phyloP scores from a whole-genome alignment of 768 basidiomycete genomes.

The Gymnopilus junonius region DNA sequence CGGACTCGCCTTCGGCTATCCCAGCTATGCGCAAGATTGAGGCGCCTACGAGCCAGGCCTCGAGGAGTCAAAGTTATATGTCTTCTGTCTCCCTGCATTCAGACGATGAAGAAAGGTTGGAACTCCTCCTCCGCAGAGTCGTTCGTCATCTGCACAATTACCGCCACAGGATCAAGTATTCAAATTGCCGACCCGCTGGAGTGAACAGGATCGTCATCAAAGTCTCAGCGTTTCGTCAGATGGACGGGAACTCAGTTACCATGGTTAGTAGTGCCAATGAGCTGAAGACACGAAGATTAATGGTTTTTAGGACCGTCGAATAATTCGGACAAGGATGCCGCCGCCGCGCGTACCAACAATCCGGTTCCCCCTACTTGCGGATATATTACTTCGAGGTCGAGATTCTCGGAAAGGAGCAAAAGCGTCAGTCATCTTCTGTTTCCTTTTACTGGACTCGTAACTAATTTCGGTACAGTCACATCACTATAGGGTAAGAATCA shows the following conservation, averaged over 20 bases:
- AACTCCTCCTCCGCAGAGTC: conserved; percentile 46
- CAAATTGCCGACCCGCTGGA: conserved; percentile 79
- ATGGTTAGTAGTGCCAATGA: conserved; percentile 47
- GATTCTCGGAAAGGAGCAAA: conserved; percentile 77
- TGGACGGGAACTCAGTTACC: conserved; percentile 75
- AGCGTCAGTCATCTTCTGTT: conserved; percentile 58
- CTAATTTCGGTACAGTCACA: conserved; percentile 53
- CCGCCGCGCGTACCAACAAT: conserved; percentile 76
- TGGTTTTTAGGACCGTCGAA: conserved; percentile 45
- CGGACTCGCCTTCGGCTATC: conserved; percentile 44
- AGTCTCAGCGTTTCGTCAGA: conserved; percentile 67
- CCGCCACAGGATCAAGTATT: conserved; percentile 47
- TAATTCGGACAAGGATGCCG: conserved; percentile 80
- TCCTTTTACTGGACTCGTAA: conserved; percentile 12
- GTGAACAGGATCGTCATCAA: conserved; percentile 63
- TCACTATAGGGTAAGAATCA: conserved; percentile 71
- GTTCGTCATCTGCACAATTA: conserved; percentile 27
- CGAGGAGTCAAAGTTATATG: conserved; percentile 26
- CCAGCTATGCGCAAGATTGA: conserved; percentile 45
- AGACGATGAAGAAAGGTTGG: conserved; percentile 71
- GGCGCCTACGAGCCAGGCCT: conserved; percentile 10
- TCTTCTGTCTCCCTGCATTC: conserved; percentile 43
- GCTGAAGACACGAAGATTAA: conserved; percentile 12
- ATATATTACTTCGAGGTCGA: conserved; percentile 96
- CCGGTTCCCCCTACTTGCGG: conserved; percentile 83